Conservation (phyloP, 2,329 filamentous ascomycete species). For the Podosphaera leucotricha region DNA sequence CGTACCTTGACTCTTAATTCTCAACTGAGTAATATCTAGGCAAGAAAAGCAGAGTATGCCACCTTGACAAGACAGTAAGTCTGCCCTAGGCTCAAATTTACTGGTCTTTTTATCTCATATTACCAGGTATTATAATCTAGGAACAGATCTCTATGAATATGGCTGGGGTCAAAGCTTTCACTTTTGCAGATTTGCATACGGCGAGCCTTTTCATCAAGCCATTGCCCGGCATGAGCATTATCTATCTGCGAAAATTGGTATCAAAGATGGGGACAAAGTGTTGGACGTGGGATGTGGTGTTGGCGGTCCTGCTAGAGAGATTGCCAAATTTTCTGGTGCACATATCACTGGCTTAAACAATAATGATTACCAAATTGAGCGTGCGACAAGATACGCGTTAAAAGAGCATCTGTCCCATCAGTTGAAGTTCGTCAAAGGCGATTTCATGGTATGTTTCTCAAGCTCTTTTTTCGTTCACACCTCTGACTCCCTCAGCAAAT, state of each 20-base stretch:
- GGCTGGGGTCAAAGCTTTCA: constrained; percentile 95
- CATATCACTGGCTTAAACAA: constrained; percentile 91
- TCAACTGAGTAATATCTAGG: constrained; percentile 21
- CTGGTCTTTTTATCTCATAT: constrained; percentile 2
- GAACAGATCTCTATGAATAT: constrained; percentile 88
- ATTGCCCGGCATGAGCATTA: constrained; percentile 97
- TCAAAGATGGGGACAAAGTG: constrained; percentile 72
- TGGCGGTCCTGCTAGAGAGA: constrained; percentile 83
- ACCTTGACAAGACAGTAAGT: constrained; percentile 78
- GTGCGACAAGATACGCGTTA: constrained; percentile 64
- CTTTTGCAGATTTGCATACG: constrained; percentile 80
- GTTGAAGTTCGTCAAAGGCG: constrained; percentile 74
- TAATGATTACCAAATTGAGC: constrained; percentile 97
- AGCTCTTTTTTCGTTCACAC: neutral
- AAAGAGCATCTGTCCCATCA: constrained; percentile 66
- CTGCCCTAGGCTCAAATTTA: neutral
- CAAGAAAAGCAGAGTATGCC: constrained; percentile 70
- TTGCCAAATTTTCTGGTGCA: constrained; percentile 82
- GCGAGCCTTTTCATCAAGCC: constrained; percentile 73
- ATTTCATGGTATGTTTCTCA: constrained; percentile 51
- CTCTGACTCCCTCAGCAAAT: constrained; percentile 40
- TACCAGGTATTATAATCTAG: constrained; percentile 76
- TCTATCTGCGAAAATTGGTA: constrained; percentile 70
- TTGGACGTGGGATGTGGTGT: constrained; percentile 95
- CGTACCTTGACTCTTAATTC: neutral